A percentile compares a stretch with the other conserved stretches of the same genome.
These are phyloP conservation scores for Scalesia atractyloides DNA, from an alignment of 129 eudicot genomes.

Conservation along the genomic window DNA sequence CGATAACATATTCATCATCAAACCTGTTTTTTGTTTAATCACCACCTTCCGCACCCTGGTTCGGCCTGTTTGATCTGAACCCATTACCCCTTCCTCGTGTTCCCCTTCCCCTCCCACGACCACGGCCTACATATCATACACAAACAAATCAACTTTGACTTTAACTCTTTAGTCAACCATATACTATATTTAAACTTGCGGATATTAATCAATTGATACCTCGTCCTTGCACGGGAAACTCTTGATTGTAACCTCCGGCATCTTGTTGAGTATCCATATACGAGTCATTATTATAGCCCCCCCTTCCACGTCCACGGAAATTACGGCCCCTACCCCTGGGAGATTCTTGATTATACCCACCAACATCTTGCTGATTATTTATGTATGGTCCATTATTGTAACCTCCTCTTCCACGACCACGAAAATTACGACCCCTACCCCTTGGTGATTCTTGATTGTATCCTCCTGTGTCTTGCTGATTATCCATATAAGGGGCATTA, in stretches of 20 bases:
- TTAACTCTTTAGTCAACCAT: neutral
- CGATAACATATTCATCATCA: slow-evolving; percentile 27
- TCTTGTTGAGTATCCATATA: slow-evolving; percentile 64
- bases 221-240: slow-evolving; percentile 57
- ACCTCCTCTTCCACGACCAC: slow-evolving; percentile 96
- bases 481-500: slow-evolving; percentile 60
- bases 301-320: slow-evolving; percentile 89
- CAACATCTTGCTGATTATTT: slow-evolving; percentile 62
- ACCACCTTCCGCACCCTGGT: slow-evolving; percentile 44
- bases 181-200: neutral
- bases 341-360: slow-evolving; percentile 72
- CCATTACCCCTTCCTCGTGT: slow-evolving; percentile 78
- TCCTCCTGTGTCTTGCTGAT: slow-evolving; percentile 65
- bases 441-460: slow-evolving; percentile 71
- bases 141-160: neutral
- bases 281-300: slow-evolving; percentile 57
- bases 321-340: slow-evolving; percentile 80
- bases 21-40: slow-evolving; percentile 29
- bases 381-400: slow-evolving; percentile 58
- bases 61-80: slow-evolving; percentile 57
- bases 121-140: slow-evolving; percentile 63
- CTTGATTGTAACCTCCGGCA: slow-evolving; percentile 72
- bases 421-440: slow-evolving; percentile 76
- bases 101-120: slow-evolving; percentile 86
- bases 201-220: neutral